A percentile compares a stretch with the other conserved stretches of the same genome.
Evolutionary conservation across 768 basidiomycete genomes (phyloP).

Genomic region (Lyophyllum semitale): DNA sequence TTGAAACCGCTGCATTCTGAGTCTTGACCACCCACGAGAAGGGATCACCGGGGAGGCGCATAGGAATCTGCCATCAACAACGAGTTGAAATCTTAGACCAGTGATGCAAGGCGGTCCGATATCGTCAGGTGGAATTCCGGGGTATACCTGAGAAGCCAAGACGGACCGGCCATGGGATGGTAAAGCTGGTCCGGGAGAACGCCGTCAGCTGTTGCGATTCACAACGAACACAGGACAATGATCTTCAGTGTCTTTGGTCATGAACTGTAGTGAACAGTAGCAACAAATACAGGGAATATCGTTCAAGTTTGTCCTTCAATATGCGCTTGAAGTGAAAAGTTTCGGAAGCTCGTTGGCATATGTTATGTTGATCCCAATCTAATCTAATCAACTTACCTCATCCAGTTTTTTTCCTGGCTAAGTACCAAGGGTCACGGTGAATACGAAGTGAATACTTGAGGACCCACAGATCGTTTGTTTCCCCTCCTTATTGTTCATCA

Average conservation of each 20-base stretch:
- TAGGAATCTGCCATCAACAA: neutral
- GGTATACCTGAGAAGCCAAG: slow-evolving; percentile 2
- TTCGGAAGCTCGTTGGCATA: no score
- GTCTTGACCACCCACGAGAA: no score
- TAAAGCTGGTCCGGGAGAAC: neutral
- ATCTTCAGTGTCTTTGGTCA: no score
- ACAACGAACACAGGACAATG: neutral
- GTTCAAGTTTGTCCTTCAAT: no score
- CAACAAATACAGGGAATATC: no score
- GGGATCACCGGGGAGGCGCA: slow-evolving; percentile 4
- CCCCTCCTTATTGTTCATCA: neutral
- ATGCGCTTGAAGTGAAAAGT: no score
- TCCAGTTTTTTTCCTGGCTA: neutral
- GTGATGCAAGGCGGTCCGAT: slow-evolving; percentile 4
- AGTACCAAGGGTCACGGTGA: neutral
- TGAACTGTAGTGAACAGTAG: no score
- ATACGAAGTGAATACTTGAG: neutral
- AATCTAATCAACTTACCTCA: slow-evolving; percentile 11
- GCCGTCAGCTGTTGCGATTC: neutral
- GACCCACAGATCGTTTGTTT: neutral
- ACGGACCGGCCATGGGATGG: slow-evolving; percentile 5
- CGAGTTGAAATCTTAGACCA: neutral
- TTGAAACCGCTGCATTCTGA: neutral
- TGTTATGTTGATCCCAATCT: neutral
- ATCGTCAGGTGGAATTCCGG: neutral